These are phyloP conservation scores for Dipodascopsis tothii DNA, from an alignment of 805 yeast genomes.

Conservation along the genomic window DNA sequence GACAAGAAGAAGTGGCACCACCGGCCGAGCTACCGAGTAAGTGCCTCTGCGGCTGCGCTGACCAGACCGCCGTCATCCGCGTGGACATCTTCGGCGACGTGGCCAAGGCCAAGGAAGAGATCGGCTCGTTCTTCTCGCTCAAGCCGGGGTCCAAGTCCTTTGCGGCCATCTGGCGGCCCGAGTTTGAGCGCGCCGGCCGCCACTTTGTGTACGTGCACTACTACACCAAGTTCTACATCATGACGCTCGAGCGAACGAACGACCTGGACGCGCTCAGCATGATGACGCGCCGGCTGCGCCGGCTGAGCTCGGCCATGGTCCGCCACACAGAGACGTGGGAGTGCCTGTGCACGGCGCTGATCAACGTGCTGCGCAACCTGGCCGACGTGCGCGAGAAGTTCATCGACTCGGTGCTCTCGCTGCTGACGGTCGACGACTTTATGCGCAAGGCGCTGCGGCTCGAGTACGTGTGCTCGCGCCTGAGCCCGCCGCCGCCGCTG, in stretches of 20 bases:
- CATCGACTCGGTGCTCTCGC: slow-evolving; percentile 12
- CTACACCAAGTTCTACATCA: slow-evolving; percentile 59
- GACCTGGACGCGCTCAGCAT: slow-evolving; percentile 55
- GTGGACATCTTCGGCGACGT: slow-evolving; percentile 35
- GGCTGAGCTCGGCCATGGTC: slow-evolving; percentile 71
- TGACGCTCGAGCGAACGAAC: slow-evolving; percentile 43
- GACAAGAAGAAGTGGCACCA: slow-evolving; percentile 94
- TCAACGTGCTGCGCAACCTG: slow-evolving; percentile 39
- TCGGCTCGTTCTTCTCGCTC: slow-evolving; percentile 55
- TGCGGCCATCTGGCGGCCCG: slow-evolving; percentile 89
- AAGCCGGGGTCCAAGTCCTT: slow-evolving; percentile 60
- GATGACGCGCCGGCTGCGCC: slow-evolving; percentile 66
- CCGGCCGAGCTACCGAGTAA: slow-evolving; percentile 56
- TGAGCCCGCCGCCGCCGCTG: slow-evolving; percentile 9
- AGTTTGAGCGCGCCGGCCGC: slow-evolving; percentile 77
- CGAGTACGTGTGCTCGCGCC: slow-evolving; percentile 18
- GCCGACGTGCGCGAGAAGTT: slow-evolving; percentile 27
- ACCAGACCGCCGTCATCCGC: neutral
- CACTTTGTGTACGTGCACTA: slow-evolving; percentile 72
- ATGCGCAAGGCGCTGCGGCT: slow-evolving; percentile 34
- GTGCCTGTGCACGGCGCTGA: slow-evolving; percentile 41
- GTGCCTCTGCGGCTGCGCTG: neutral
- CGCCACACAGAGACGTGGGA: slow-evolving; percentile 62
- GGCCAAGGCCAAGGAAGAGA: slow-evolving; percentile 52
- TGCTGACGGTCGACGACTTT: slow-evolving; percentile 33